Evolutionary conservation across 2,329 filamentous ascomycete species (phyloP).

Genomic region (Neopestalotiopsis clavispora): DNA sequence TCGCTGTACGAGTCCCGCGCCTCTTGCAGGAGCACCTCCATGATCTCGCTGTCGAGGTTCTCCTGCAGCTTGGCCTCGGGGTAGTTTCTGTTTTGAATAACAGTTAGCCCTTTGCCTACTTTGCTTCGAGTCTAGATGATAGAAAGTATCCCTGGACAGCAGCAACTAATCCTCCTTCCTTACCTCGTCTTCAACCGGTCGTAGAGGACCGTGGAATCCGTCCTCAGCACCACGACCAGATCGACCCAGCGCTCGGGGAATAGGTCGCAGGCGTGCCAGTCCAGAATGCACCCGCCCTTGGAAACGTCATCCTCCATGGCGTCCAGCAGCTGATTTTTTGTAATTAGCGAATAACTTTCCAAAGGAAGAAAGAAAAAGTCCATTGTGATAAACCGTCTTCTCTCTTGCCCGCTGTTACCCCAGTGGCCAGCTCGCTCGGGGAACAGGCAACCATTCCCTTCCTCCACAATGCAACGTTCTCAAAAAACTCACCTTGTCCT

Average conservation of each 20-base stretch:
- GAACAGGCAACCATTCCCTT: no score
- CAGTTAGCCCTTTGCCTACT: not conserved
- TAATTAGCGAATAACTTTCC: conserved; percentile 16
- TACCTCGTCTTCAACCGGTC: conserved; percentile 80
- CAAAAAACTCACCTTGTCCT: conserved; percentile 75
- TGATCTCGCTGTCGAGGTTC: conserved; percentile 96
- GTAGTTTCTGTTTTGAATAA: conserved; percentile 66
- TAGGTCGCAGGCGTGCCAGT: conserved; percentile 97
- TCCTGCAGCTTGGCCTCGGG: conserved; percentile 88
- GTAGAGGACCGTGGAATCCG: conserved; percentile 79
- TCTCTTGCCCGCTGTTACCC: no score
- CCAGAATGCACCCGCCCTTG: conserved; percentile 84
- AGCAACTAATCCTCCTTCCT: no score
- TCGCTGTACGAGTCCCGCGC: conserved; percentile 85
- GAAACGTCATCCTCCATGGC: conserved; percentile 82
- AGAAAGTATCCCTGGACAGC: not conserved
- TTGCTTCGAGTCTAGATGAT: not conserved
- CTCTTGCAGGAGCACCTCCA: conserved; percentile 92
- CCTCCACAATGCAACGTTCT: no score
- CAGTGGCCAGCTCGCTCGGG: no score
- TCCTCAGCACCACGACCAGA: conserved; percentile 87
- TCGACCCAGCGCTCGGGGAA: conserved; percentile 96
- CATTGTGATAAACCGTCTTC: no score
- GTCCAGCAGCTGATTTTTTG: conserved; percentile 71
- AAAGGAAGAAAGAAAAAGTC: no score